Conservation (phyloP, 768 basidiomycete genomes). For the Leccinum pellstonianum region DNA sequence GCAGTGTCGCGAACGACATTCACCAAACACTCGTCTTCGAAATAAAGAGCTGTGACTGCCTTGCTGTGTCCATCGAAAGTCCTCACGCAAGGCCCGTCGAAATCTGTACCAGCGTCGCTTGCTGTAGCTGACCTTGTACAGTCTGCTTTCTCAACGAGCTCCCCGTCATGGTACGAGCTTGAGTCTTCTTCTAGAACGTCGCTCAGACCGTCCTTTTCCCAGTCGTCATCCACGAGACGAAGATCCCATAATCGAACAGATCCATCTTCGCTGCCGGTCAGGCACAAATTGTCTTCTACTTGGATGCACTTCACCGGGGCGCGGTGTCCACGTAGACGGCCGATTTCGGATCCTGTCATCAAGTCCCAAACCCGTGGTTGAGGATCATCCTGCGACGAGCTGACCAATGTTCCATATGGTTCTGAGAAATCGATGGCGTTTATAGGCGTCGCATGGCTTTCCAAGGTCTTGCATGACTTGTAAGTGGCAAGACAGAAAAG, state of each 20-base stretch:
- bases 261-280: constrained; percentile 90
- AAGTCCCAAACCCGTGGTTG: constrained; percentile 95
- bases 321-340: constrained; percentile 77
- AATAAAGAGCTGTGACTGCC: constrained; percentile 90
- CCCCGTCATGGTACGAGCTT: constrained; percentile 31
- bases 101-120: constrained; percentile 45
- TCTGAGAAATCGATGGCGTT: constrained; percentile 93
- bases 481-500: constrained; percentile 2
- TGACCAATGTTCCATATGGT: constrained; percentile 93
- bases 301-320: constrained; percentile 87
- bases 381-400: constrained; percentile 80
- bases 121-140: constrained; percentile 40
- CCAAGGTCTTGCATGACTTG: constrained; percentile 61
- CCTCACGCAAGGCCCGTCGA: constrained; percentile 55
- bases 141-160: constrained; percentile 39
- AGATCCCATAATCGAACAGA: constrained; percentile 90
- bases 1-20: constrained; percentile 25
- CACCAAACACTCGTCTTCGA: constrained; percentile 92
- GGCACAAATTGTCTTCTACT: constrained; percentile 86
- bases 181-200: constrained; percentile 69
- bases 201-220: constrained; percentile 50
- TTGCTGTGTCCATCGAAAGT: constrained; percentile 89
- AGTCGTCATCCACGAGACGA: constrained; percentile 74
- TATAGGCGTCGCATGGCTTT: constrained; percentile 78
- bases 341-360: constrained; percentile 83